Base-by-base conservation (phyloP, 2,329 filamentous ascomycete species). In the Colletotrichum navitas region DNA sequence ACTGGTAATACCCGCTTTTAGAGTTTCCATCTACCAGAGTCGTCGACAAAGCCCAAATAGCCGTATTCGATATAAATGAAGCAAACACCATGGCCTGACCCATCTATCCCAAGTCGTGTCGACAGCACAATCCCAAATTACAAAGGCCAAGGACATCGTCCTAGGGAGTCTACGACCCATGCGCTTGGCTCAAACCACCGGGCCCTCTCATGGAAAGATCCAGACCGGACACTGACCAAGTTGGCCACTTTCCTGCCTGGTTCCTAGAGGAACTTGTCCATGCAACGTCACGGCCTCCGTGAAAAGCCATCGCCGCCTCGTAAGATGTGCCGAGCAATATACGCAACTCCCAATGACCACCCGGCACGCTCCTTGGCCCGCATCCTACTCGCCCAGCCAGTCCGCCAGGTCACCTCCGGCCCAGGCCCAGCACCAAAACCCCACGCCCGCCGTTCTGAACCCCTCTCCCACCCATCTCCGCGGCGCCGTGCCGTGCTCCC, bases 391-490 rank as follows among this genome's bases (percentile, higher is more conserved):
- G n/a, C n/a, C n/a, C n/a, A n/a, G n/a, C n/a, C n/a, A n/a, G n/a
- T n/a, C n/a, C n/a, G n/a, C 26, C 29, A 26, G 32, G 21, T 34
- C 34, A 56, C 21, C 32, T 52, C 16, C 49, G 24, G 49, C 21
- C 26, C 26, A 29, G 49, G 26, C 49, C 16, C 49, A 52, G 49
- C 29, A 52, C 26, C 26, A 52, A 32, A 54, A 21, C 18, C 51
- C 6, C 51, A 54, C 29, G 36, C 29, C 45, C 45, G 24, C 32
- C 45, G 45, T 51, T 14, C 45, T 45, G 32, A 62, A 39, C 36
- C n/a, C n/a, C n/a, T n/a, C n/a, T n/a, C n/a, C n/a, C n/a, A n/a
- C 36, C 39, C 41, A 43, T 52, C 45, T 39, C 60, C 34, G 34
- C 32, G 32, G 16, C n/a, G 29, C 60, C 29, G 14, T 34, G 24